Evolutionary conservation across 495 filamentous ascomycete species (phyloP), one percentile per base, ranked within the genome.

Genomic region (Penicillium maclennaniae): DNA sequence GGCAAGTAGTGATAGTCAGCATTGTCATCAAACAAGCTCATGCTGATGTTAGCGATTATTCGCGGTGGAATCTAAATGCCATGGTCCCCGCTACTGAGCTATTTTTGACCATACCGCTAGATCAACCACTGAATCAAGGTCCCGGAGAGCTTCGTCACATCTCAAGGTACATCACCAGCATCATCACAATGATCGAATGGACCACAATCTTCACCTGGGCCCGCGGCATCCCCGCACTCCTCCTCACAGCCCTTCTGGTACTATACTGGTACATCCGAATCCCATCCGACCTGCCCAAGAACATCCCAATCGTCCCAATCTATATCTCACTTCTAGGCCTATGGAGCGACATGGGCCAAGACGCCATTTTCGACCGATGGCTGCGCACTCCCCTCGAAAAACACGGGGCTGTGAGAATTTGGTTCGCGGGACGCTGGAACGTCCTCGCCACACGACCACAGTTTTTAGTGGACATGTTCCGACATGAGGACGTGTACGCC

Each of bases 371-470:
- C 50, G 57, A 69, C 20, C 56, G 55, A 1, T 70, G 63, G 63
- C 60, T 70, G 2, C 52, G 63, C 0, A 34, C 47, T 19, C 67
- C 67, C 4, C 51, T 67, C 0, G 61, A 62, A 19, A 52, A 59
- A 36, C 61, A 79, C 45, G 77, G 77, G 9, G 75, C 74, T 0
- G 76, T 80, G 6, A 65, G 70, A 37, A 62, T 78, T 43, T 80
- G 69, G 61, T 66, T 72, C 47, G 72, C 60, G 4, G 73, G 69
- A 8, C 61, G 58, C 17, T 76, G 73, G 73, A 74, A 68, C 27
- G 51, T 76, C 7, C 68, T 75, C 1, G 60, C 71, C 1, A 63
- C 56, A 6, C 52, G 59, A 21, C 73, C 77, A 0, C 45, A 62
- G 2, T 74, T 68, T 44, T 51, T 80, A 10, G 61, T 63, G 6